Conservation (phyloP, 1,284 basidiomycete genomes). For the Ceratobasidium sp. region DNA sequence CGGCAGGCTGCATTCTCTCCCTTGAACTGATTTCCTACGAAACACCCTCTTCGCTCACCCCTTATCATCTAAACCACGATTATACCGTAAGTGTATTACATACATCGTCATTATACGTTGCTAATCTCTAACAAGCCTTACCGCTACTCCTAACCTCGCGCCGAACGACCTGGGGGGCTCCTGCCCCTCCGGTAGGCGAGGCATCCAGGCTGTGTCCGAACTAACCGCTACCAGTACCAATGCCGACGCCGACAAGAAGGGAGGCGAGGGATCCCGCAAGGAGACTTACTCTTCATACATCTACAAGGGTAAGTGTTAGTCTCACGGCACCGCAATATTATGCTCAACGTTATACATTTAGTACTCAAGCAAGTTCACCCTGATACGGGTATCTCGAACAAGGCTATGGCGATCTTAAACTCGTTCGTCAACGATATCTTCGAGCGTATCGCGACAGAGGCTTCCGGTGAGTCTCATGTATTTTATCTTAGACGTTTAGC, state of each 20-base stretch:
- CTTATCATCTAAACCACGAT: no score
- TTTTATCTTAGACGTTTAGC: background rate
- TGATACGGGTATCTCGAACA: slow-evolving; percentile 97
- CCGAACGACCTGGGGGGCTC: no score
- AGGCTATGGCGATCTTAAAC: slow-evolving; percentile 96
- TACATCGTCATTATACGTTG: no score
- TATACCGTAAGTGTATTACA: no score
- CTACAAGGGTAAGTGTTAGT: slow-evolving; percentile 78
- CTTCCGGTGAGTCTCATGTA: slow-evolving; percentile 66
- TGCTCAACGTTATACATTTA: slow-evolving; percentile 53
- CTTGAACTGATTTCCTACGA: no score
- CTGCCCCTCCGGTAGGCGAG: no score
- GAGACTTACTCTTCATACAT: slow-evolving; percentile 96
- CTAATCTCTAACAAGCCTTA: no score
- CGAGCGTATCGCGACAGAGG: slow-evolving; percentile 91
- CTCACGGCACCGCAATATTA: slow-evolving; percentile 46
- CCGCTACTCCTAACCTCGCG: no score
- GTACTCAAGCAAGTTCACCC: slow-evolving; percentile 94
- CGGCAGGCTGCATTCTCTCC: no score
- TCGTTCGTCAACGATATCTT: slow-evolving; percentile 93
- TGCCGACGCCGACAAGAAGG: slow-evolving; percentile 81
- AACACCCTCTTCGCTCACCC: no score
- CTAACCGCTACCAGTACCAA: slow-evolving; percentile 27
- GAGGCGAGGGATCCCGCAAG: slow-evolving; percentile 88
- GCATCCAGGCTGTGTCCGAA: no score